A percentile compares a stretch with the other conserved stretches of the same genome.
These are phyloP conservation scores for Reticulascus tulasneorum DNA, from an alignment of 2,329 filamentous ascomycete genomes.

Conservation along the genomic window DNA sequence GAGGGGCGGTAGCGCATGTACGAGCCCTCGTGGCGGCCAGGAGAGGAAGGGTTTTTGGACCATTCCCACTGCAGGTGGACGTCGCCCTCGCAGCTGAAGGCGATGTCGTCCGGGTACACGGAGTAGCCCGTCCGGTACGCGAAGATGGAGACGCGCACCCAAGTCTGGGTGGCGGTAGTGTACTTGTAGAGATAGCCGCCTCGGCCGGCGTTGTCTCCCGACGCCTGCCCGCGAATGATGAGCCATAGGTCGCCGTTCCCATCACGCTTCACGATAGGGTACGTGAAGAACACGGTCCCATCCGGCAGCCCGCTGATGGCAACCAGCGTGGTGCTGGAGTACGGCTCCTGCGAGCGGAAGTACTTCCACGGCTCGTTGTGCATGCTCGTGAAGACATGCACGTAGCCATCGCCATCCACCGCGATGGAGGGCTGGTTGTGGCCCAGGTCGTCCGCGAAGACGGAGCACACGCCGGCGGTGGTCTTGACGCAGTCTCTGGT, in stretches of 20 bases:
- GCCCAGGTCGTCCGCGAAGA: conserved; percentile 18
- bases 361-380: conserved; percentile 22
- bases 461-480: conserved; percentile 13
- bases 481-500: conserved; percentile 19
- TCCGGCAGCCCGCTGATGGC: conserved; percentile 18
- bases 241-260: conserved; percentile 14
- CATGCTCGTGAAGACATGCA: conserved; percentile 24
- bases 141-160: conserved; percentile 12
- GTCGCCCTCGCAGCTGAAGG: conserved; percentile 21
- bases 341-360: conserved; percentile 17
- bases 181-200: conserved; percentile 16
- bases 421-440: conserved; percentile 19
- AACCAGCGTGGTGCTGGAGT: conserved; percentile 17
- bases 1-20: conserved; percentile 20
- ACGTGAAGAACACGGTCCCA: conserved; percentile 12
- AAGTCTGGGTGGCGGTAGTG: conserved; percentile 8
- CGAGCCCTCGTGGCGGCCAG: conserved; percentile 20
- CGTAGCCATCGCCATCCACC: conserved; percentile 20
- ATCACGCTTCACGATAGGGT: conserved; percentile 15
- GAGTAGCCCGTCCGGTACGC: conserved; percentile 20
- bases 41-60: conserved; percentile 21
- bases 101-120: conserved; percentile 21
- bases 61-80: conserved; percentile 23
- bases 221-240: conserved; percentile 14
- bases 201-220: conserved; percentile 6